phyloP scores from a whole-genome alignment of 139 green algal genomes.

The Trebouxia sp. region DNA sequence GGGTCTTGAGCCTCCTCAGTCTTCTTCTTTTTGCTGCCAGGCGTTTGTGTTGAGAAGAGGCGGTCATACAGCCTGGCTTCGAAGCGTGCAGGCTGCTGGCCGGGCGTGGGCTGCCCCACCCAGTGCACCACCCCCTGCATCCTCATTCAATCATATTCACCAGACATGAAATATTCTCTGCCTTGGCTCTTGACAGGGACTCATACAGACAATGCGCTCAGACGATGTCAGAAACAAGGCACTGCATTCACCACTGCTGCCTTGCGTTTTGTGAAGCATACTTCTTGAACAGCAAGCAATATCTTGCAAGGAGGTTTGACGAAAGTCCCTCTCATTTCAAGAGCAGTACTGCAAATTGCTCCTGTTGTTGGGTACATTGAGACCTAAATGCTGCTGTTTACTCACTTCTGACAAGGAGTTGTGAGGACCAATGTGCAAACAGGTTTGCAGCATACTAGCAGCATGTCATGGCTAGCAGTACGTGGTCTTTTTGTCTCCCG shows the following conservation, averaged over 20 bases:
- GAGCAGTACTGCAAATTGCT: too few species aligned
- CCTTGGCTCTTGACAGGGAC: background rate
- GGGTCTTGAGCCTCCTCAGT: background rate
- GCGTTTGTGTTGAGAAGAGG: conserved; percentile 84
- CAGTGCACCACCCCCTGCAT: conserved; percentile 94
- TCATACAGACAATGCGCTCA: background rate
- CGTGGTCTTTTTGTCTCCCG: background rate
- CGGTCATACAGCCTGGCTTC: conserved; percentile 86
- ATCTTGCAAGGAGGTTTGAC: too few species aligned
- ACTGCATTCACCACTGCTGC: background rate
- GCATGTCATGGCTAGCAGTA: background rate
- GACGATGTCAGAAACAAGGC: too few species aligned
- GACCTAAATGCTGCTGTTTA: too few species aligned
- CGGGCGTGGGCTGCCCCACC: conserved; percentile 81
- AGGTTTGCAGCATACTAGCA: background rate
- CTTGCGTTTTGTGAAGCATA: background rate
- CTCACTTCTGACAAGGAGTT: too few species aligned
- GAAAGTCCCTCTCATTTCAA: too few species aligned
- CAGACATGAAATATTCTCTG: background rate
- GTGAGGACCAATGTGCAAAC: background rate
- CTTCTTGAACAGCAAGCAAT: too few species aligned
- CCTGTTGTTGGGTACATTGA: too few species aligned
- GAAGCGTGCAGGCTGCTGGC: conserved; percentile 62
- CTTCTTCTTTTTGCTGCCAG: conserved; percentile 9
- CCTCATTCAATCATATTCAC: background rate